A percentile compares a stretch with the other conserved stretches of the same genome.
Evolutionary conservation across 2,329 filamentous ascomycete species (phyloP).

Genomic region (Epichloe festucae): DNA sequence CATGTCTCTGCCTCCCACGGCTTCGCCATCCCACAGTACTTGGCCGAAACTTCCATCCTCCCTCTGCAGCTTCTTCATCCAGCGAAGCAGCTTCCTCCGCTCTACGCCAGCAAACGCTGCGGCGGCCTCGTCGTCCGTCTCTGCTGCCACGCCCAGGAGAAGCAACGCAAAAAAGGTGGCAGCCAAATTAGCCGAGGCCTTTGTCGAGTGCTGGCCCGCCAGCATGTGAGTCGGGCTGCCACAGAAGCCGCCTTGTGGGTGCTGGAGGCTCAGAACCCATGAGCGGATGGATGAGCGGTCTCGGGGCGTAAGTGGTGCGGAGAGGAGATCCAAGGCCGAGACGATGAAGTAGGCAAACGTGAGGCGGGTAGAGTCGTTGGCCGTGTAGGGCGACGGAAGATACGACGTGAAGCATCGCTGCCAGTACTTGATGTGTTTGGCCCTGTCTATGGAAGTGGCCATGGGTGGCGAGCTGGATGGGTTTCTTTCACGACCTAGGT

Average conservation of each 20-base stretch:
- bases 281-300: slow-evolving; percentile 37
- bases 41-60: slow-evolving; percentile 87
- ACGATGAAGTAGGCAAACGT: slow-evolving; percentile 82
- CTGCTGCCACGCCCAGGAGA: slow-evolving; percentile 44
- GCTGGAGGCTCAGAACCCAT: slow-evolving; percentile 82
- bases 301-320: slow-evolving; percentile 36
- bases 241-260: slow-evolving; percentile 76
- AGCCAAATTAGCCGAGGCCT: slow-evolving; percentile 55
- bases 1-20: slow-evolving; percentile 75
- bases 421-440: slow-evolving; percentile 81
- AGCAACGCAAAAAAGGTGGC: slow-evolving; percentile 89
- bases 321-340: slow-evolving; percentile 71
- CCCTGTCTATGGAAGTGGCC: slow-evolving; percentile 35
- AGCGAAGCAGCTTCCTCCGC: slow-evolving; percentile 52
- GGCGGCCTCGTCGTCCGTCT: slow-evolving; percentile 23
- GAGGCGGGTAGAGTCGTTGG: slow-evolving; percentile 83
- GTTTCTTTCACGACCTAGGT: too few relatives aligned
- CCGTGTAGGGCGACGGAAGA: slow-evolving; percentile 72
- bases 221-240: slow-evolving; percentile 59
- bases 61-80: slow-evolving; percentile 67
- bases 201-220: slow-evolving; percentile 29
- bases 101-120: slow-evolving; percentile 50
- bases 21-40: slow-evolving; percentile 42
- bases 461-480: slow-evolving; percentile 5
- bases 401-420: slow-evolving; percentile 71